Evolutionary conservation across 495 filamentous ascomycete species (phyloP).

Genomic region (Aeminium ludgeri): DNA sequence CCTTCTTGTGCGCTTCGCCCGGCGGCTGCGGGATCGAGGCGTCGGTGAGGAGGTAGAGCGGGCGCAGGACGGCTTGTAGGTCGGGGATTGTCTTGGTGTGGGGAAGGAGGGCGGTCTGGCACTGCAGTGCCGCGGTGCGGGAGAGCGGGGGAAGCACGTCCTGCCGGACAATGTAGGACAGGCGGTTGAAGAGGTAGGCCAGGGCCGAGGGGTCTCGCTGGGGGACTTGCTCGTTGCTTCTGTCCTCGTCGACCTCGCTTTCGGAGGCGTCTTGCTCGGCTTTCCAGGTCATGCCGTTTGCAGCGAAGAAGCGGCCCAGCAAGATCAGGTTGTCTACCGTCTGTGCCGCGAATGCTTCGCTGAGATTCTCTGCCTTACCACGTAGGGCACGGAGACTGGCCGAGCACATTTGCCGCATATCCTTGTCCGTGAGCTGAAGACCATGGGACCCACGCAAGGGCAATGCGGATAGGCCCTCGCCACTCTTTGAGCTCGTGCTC

Average conservation of each 20-base stretch:
- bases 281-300: constrained; percentile 38
- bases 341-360: constrained; percentile 51
- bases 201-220: constrained; percentile 34
- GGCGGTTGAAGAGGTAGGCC: constrained; percentile 54
- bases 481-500: constrained; percentile 32
- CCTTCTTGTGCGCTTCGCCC: constrained; percentile 44
- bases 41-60: constrained; percentile 73
- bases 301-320: constrained; percentile 49
- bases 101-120: constrained; percentile 46
- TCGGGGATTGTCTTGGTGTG: constrained; percentile 35
- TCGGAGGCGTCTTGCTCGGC: constrained; percentile 24
- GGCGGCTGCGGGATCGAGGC: constrained; percentile 50
- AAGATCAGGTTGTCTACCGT: constrained; percentile 62
- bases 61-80: constrained; percentile 51
- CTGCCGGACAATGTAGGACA: constrained; percentile 59
- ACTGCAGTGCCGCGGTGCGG: constrained; percentile 58
- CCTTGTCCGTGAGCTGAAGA: constrained; percentile 43
- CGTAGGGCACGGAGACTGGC: constrained; percentile 49
- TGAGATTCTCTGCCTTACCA: constrained; percentile 37
- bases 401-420: constrained; percentile 48
- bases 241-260: constrained; percentile 24
- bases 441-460: constrained; percentile 56
- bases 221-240: neutral
- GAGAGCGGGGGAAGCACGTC: constrained; percentile 45
- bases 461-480: constrained; percentile 33